These are phyloP conservation scores for Rhizoclosmatium sp. DNA, from an alignment of 192 early-diverging fungal genomes.

Conservation along the genomic window DNA sequence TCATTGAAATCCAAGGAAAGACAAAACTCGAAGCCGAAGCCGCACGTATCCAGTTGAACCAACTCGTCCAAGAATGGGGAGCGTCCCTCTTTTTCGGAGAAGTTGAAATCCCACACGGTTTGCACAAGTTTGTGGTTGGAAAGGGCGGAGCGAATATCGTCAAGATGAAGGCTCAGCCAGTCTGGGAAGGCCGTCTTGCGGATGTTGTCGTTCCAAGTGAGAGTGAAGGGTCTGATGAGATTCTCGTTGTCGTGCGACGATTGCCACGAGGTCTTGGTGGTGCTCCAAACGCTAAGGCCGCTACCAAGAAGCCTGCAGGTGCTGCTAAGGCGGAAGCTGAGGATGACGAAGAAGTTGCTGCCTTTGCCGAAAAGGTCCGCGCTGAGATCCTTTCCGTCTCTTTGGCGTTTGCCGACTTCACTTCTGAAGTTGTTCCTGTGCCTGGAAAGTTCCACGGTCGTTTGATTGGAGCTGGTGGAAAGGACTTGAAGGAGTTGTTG, in stretches of 20 bases:
- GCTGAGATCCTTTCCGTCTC: slow-evolving; percentile 76
- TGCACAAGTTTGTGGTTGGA: slow-evolving; percentile 82
- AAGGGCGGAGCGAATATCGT: slow-evolving; percentile 87
- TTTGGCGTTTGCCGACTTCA: slow-evolving; percentile 69
- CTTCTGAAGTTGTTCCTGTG: slow-evolving; percentile 64
- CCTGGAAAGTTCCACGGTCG: slow-evolving; percentile 79
- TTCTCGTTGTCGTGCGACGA: slow-evolving; percentile 82
- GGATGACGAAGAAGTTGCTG: slow-evolving; percentile 45
- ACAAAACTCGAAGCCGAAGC: slow-evolving; percentile 65
- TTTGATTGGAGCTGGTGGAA: slow-evolving; percentile 79
- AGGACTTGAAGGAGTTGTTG: slow-evolving; percentile 77
- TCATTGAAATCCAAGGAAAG: slow-evolving; percentile 83
- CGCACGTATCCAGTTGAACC: slow-evolving; percentile 64
- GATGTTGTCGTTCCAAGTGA: slow-evolving; percentile 83
- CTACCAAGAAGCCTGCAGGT: slow-evolving; percentile 24
- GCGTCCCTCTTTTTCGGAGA: slow-evolving; percentile 64
- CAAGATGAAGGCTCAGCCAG: slow-evolving; percentile 78
- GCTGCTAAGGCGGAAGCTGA: slow-evolving; percentile 48
- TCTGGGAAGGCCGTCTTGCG: slow-evolving; percentile 65
- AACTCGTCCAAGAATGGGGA: slow-evolving; percentile 64
- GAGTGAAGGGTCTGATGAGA: slow-evolving; percentile 69
- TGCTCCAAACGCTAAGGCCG: slow-evolving; percentile 35
- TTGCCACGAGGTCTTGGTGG: slow-evolving; percentile 42
- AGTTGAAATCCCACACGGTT: slow-evolving; percentile 78
- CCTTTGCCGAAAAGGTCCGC: slow-evolving; percentile 57